Percentiles rank a stretch among this genome's conserved stretches.
Conservation (phyloP, 805 yeast genomes). For the Spathaspora boniae region DNA sequence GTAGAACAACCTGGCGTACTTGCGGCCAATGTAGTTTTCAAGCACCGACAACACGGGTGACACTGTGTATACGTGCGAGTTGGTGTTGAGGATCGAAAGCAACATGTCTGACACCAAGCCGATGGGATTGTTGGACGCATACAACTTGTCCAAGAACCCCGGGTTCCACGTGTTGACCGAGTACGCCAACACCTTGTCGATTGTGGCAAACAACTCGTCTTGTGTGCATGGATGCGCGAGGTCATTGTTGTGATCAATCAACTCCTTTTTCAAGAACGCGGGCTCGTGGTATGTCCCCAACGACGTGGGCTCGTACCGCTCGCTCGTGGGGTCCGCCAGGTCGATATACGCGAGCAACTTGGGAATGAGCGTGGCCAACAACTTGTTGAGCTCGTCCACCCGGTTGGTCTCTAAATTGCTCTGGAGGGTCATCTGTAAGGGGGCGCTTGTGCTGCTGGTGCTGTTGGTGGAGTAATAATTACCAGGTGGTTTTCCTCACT, state of each 20-base stretch:
- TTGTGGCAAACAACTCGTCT: slow-evolving; percentile 40
- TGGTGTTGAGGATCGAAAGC: slow-evolving; percentile 69
- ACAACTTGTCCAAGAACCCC: slow-evolving; percentile 79
- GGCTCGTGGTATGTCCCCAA: slow-evolving; percentile 58
- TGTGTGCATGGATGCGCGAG: slow-evolving; percentile 30
- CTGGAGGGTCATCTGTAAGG: slow-evolving; percentile 4
- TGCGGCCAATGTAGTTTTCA: slow-evolving; percentile 63
- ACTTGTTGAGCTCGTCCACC: slow-evolving; percentile 52
- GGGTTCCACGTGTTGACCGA: slow-evolving; percentile 86
- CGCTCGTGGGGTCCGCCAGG: slow-evolving; percentile 37
- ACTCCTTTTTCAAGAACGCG: slow-evolving; percentile 33
- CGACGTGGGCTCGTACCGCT: slow-evolving; percentile 31
- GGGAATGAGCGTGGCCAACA: slow-evolving; percentile 50
- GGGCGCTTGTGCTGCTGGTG: background rate
- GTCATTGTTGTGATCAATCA: slow-evolving; percentile 22
- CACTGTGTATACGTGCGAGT: slow-evolving; percentile 82
- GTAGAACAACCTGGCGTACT: slow-evolving; percentile 67
- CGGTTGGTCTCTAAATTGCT: slow-evolving; percentile 47
- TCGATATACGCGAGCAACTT: slow-evolving; percentile 51
- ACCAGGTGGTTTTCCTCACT: too few species aligned
- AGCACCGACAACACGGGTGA: slow-evolving; percentile 76
- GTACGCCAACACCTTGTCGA: slow-evolving; percentile 56
- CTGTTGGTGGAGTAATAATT: too few species aligned
- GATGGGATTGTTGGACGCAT: slow-evolving; percentile 82
- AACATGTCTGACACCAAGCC: slow-evolving; percentile 74